phyloP scores from a whole-genome alignment of 2,329 filamentous ascomycete species.

The Lecanoromycetidae sp. region DNA sequence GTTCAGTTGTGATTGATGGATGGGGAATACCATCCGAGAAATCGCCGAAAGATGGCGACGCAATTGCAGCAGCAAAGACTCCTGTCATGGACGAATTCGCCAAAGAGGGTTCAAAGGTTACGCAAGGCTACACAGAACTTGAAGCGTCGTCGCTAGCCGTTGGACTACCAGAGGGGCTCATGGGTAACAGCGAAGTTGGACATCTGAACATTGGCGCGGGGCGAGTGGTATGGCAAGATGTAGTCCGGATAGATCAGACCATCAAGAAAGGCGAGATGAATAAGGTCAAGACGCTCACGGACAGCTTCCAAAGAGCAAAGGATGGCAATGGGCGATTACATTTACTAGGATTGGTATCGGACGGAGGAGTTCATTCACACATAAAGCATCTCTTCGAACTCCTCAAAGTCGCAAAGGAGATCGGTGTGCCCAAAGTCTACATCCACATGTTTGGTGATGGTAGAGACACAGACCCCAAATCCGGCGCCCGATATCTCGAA shows the following conservation, averaged over 20 bases:
- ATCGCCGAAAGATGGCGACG: slow-evolving; percentile 81
- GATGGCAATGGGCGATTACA: slow-evolving; percentile 85
- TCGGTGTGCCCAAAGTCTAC: slow-evolving; percentile 78
- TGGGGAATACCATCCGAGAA: slow-evolving; percentile 79
- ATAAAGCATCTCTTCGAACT: slow-evolving; percentile 85
- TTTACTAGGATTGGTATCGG: slow-evolving; percentile 80
- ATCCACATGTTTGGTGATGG: slow-evolving; percentile 99
- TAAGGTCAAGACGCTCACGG: slow-evolving; percentile 64
- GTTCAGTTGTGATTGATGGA: slow-evolving; percentile 89
- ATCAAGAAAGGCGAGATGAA: slow-evolving; percentile 75
- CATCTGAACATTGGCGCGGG: slow-evolving; percentile 98
- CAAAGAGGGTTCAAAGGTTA: slow-evolving; percentile 52
- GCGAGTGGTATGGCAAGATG: slow-evolving; percentile 95
- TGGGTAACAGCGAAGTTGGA: slow-evolving; percentile 98
- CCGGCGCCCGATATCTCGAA: slow-evolving; percentile 75
- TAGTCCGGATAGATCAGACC: slow-evolving; percentile 87
- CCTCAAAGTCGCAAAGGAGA: slow-evolving; percentile 78
- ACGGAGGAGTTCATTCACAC: slow-evolving; percentile 94
- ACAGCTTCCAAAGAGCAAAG: slow-evolving; percentile 67
- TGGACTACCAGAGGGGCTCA: slow-evolving; percentile 87
- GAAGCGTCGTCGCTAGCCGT: slow-evolving; percentile 94
- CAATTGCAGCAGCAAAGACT: slow-evolving; percentile 85
- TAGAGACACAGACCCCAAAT: slow-evolving; percentile 96
- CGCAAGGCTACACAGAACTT: slow-evolving; percentile 79
- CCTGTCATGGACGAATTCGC: slow-evolving; percentile 86